Percentiles rank a stretch among this genome's conserved stretches.
Evolutionary conservation across 2,329 filamentous ascomycete genomes (phyloP).

Genomic region (Neopestalotiopsis sp.): DNA sequence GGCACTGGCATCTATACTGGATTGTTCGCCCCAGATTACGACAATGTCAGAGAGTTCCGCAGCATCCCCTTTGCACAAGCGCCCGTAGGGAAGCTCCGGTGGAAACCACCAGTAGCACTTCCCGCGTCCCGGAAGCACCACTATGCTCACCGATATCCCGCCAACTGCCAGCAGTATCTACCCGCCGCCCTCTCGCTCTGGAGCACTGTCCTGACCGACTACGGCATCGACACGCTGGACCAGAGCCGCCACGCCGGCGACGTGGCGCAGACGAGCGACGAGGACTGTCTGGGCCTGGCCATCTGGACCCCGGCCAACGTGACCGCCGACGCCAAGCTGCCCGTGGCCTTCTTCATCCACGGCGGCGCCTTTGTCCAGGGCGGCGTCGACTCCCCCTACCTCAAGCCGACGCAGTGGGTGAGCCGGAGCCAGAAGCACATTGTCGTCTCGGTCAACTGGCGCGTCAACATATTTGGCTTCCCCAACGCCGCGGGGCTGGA

Average conservation of each 20-base stretch:
- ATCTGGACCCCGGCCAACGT: constrained; percentile 19
- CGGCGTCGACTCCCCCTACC: constrained; percentile 25
- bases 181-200: constrained; percentile 11
- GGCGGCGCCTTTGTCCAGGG: constrained; percentile 20
- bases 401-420: constrained; percentile 31
- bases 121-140: constrained; percentile 8
- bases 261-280: constrained; percentile 13
- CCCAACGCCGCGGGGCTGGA: constrained; percentile 35
- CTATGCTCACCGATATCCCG: not conserved
- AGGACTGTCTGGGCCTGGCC: constrained; percentile 21
- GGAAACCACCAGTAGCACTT: constrained; percentile 8
- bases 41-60: constrained; percentile 8
- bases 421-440: constrained; percentile 33
- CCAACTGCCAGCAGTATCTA: constrained; percentile 9
- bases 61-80: constrained; percentile 14
- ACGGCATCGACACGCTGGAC: constrained; percentile 8
- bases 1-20: constrained; percentile 12
- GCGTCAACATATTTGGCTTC: constrained; percentile 43
- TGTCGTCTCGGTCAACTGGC: constrained; percentile 41
- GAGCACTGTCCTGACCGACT: constrained; percentile 11
- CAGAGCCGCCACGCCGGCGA: constrained; percentile 4
- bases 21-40: constrained; percentile 7
- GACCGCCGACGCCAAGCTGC: constrained; percentile 14
- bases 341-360: constrained; percentile 21
- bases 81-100: constrained; percentile 9